Percentiles rank a stretch among this genome's conserved stretches.
phyloP scores from a whole-genome alignment of 371 early-diverging fungal genomes.

The Dinochytrium kinnereticum region DNA sequence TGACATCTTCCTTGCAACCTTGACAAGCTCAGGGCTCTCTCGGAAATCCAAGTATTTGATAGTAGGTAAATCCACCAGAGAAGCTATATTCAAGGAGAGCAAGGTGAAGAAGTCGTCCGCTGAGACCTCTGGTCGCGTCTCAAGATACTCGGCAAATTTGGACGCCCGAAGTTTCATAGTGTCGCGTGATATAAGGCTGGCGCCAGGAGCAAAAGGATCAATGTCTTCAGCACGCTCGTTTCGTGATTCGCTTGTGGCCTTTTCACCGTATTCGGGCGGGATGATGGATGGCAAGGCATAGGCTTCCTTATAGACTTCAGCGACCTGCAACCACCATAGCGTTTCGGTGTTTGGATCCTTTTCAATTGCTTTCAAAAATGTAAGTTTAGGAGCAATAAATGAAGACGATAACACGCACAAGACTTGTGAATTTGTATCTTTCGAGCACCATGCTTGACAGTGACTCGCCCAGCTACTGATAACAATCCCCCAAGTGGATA shows the following conservation, averaged over 20 bases:
- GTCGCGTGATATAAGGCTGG: not conserved
- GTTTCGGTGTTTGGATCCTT: slow-evolving; percentile 17
- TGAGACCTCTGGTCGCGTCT: not conserved
- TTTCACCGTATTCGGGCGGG: not conserved
- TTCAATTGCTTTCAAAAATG: not conserved
- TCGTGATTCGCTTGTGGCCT: not conserved
- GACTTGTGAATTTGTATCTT: not conserved
- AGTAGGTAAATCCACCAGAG: not conserved
- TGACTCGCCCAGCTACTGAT: not conserved
- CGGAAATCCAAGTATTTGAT: not conserved
- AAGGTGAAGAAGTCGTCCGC: not conserved
- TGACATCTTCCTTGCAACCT: not conserved
- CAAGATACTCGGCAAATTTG: not conserved
- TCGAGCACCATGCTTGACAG: not conserved
- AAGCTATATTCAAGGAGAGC: not conserved
- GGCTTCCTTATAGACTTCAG: not conserved
- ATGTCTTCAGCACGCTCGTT: not conserved
- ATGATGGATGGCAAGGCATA: not conserved
- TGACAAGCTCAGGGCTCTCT: not conserved
- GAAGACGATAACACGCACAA: not conserved
- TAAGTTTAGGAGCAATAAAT: not conserved
- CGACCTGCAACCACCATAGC: not conserved
- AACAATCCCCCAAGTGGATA: not conserved
- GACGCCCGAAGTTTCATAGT: not conserved
- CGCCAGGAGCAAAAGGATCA: not conserved